Evolutionary conservation across 768 basidiomycete genomes (phyloP), one percentile per base, ranked within the genome.

Genomic region (Kwoniella dejecticola): DNA sequence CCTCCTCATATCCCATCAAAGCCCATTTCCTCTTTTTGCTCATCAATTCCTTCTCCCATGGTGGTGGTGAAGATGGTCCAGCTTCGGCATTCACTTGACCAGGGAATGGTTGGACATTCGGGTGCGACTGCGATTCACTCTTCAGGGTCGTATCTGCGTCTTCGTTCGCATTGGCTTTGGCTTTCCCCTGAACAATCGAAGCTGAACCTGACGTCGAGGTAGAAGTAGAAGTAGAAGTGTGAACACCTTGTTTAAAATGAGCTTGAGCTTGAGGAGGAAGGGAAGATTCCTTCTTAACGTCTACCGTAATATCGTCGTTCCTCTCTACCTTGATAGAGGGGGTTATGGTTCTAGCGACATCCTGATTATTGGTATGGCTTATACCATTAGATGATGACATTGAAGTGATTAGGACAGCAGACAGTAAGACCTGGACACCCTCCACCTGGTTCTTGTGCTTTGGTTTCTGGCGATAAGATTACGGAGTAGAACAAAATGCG

Each of bases 11-110:
- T 4, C 52, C 52, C 52, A 55, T 54, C 24, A 55, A 40, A 12
- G 21, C 24, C 60, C 60, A 62, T 46, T 62, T 62, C 24, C 60
- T 24, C 40, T 62, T 62, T 31, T 52, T 62, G 17, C 33, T 40
- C n/a, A 46, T 27, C 24, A 42, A 13, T 36, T 52, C 31, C 31
- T 24, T 50, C 29, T 60, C 48, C 49, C 49, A 41, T 61, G 23
- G 3, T 52, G 50, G 33, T 45, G 57, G 30, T 3, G 46, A 47
- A 4, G 58, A 36, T 15, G 60, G 52, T 33, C 60, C 60, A 26
- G 60, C 48, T 45, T 47, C 21, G 24, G 60, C 45, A 40, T 54
- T 53, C n/a, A 62, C 29, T 29, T 62, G 60, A 21, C 60, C 60
- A 3, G 50, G 50, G 33, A 53, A 53, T 3, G 50, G 59, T 23